Percentiles rank a stretch among this genome's conserved stretches.
Conservation (phyloP, 2,329 filamentous ascomycete genomes). For the Bipolaris sorokiniana region DNA sequence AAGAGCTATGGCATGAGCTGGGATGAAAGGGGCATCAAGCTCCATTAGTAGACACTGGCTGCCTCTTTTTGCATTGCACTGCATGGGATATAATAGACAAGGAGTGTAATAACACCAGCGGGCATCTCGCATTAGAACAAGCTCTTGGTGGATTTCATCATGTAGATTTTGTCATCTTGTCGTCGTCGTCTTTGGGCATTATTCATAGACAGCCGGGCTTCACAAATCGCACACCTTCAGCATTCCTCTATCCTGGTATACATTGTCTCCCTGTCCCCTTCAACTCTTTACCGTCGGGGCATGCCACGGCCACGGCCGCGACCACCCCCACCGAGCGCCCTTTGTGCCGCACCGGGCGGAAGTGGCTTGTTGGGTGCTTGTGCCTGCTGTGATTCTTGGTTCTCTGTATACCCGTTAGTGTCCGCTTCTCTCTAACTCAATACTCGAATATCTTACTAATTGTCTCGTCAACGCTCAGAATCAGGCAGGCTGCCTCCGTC, state of each 20-base stretch:
- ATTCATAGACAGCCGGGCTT: conserved; percentile 42
- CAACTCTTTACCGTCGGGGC: conserved; percentile 71
- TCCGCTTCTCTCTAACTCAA: not conserved
- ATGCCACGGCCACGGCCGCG: conserved; percentile 72
- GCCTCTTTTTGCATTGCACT: too few relatives aligned
- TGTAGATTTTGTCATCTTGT: not conserved
- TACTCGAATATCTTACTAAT: conserved; percentile 67
- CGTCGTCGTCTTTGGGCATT: conserved; percentile 33
- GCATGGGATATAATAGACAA: not conserved
- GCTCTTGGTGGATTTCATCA: conserved; percentile 5
- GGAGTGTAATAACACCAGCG: not conserved
- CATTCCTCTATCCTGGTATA: conserved; percentile 34
- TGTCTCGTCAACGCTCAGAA: conserved; percentile 95
- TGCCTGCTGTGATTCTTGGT: conserved; percentile 87
- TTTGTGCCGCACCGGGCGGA: conserved; percentile 74
- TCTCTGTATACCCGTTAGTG: conserved; percentile 59
- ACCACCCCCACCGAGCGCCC: conserved; percentile 81
- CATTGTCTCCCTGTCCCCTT: conserved; percentile 9
- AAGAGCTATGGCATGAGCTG: conserved; percentile 61
- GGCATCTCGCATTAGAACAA: not conserved
- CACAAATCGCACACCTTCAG: conserved; percentile 11
- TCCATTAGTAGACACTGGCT: not conserved
- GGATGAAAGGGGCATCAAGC: conserved; percentile 27
- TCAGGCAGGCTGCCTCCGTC: conserved; percentile 92
- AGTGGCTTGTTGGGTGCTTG: conserved; percentile 77